Evolutionary conservation across 805 yeast genomes (phyloP), one percentile per base, ranked within the genome.

Genomic region (Candida xyloterini): DNA sequence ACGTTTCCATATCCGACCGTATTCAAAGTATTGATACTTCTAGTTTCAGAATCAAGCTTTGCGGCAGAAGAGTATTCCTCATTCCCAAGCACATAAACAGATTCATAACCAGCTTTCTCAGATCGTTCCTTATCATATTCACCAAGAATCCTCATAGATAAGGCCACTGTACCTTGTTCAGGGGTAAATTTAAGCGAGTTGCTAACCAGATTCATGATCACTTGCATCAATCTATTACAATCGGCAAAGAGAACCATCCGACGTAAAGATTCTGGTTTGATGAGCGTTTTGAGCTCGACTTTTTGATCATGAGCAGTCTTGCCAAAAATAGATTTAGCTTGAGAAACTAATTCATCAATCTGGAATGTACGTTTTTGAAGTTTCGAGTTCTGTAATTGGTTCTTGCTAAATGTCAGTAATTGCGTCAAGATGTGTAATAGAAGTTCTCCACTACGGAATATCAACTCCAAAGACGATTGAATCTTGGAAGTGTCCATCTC

Each of bases 161-260:
- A 86, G 21, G 72, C 71, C 10, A 90, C 95, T 11, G 75, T 72
- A 2, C 97, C 98, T 43, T 87, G 86, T 13, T 80, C 84, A 0
- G 96, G 96, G 0, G 98, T 90, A 54, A 93, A 93, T 59, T 93
- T 93, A 52, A 93, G 68, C 0, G 95, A 81, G 62, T 93, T 91
- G 13, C 95, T 83, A 8, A 91, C 93, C 40, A 93, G 68, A 55
- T 93, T 93, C 90, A 91, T 89, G 6, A 91, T 81, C 35, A 93
- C 83, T 60, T 91, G 99, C 40, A 87, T 78, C 29, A 93, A 85
- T 57, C 98, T 71, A 60, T 88, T 89, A 7, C 93, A 79, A 62
- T 91, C 99, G 2, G 96, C 98, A 62, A 71, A 78, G 7, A 91
- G 64, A 2, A 87, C 74, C 70, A 84, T 74, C 46, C 75, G 75